Conservation (phyloP, 2,329 filamentous ascomycete species). For the Elsinoe arachidis region DNA sequence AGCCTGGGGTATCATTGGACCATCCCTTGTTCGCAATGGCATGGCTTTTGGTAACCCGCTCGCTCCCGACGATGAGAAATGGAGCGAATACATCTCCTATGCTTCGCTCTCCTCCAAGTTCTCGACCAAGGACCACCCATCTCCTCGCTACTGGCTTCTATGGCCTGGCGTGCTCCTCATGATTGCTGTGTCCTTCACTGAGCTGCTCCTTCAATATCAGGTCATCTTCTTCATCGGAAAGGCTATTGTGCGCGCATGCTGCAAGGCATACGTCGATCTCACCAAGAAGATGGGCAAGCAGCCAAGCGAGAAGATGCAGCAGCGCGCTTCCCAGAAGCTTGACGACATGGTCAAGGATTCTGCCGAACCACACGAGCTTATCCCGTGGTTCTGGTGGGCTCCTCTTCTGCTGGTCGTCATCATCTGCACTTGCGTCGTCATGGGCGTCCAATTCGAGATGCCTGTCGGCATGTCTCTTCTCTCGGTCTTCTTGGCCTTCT, state of each 20-base stretch:
- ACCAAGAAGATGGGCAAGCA: conserved; percentile 35
- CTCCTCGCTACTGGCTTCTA: conserved; percentile 44
- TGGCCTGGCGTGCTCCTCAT: conserved; percentile 45
- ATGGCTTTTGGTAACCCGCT: conserved; percentile 35
- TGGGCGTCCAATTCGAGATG: conserved; percentile 48
- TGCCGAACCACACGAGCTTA: conserved; percentile 38
- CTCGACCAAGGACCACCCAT: conserved; percentile 36
- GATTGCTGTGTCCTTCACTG: conserved; percentile 43
- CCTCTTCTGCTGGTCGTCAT: conserved; percentile 40
- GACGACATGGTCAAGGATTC: conserved; percentile 43
- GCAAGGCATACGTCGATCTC: conserved; percentile 34
- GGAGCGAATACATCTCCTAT: conserved; percentile 35
- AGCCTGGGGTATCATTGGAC: conserved; percentile 50
- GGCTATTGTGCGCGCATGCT: conserved; percentile 41
- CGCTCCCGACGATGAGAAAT: conserved; percentile 34
- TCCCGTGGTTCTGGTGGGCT: conserved; percentile 47
- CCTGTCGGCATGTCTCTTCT: conserved; percentile 49
- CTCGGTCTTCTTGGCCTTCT: conserved; percentile 48
- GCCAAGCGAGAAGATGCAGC: conserved; percentile 35
- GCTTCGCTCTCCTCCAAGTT: conserved; percentile 29
- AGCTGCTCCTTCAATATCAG: conserved; percentile 31
- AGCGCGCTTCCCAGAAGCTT: conserved; percentile 31
- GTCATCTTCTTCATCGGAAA: conserved; percentile 41
- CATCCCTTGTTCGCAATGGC: conserved; percentile 44
- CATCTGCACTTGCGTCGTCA: conserved; percentile 44